These are phyloP conservation scores for Cucumis sativus DNA, from an alignment of 306 rosid species.

Conservation along the genomic window DNA sequence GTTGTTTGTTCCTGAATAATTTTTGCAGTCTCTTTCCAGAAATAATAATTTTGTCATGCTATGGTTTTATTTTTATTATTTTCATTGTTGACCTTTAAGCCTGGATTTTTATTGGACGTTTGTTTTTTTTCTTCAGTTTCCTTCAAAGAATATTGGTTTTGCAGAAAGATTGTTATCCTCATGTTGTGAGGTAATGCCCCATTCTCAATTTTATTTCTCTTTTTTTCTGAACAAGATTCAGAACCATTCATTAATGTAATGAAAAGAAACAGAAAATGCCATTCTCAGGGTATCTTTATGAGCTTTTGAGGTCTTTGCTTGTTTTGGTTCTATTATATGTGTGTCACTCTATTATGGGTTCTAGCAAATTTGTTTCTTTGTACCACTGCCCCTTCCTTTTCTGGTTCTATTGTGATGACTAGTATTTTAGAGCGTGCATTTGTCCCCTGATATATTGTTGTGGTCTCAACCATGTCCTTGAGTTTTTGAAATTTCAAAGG, in stretches of 20 bases:
- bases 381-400: neutral
- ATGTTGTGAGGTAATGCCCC: conserved; percentile 70
- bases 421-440: neutral
- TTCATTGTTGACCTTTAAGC: neutral
- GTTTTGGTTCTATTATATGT: neutral
- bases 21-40: neutral
- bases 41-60: neutral
- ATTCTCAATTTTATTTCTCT: neutral
- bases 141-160: conserved; percentile 47
- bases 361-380: neutral
- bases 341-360: neutral
- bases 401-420: neutral
- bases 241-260: neutral
- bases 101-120: neutral
- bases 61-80: neutral
- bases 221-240: neutral
- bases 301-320: neutral
- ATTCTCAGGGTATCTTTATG: neutral
- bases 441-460: neutral
- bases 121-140: conserved; percentile 30
- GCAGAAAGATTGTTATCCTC: conserved; percentile 55
- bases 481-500: neutral
- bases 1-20: neutral
- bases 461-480: neutral
- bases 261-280: neutral